These are phyloP conservation scores for Naegleria gruberi DNA, from an alignment of 208 protist genomes.

Conservation along the genomic window DNA sequence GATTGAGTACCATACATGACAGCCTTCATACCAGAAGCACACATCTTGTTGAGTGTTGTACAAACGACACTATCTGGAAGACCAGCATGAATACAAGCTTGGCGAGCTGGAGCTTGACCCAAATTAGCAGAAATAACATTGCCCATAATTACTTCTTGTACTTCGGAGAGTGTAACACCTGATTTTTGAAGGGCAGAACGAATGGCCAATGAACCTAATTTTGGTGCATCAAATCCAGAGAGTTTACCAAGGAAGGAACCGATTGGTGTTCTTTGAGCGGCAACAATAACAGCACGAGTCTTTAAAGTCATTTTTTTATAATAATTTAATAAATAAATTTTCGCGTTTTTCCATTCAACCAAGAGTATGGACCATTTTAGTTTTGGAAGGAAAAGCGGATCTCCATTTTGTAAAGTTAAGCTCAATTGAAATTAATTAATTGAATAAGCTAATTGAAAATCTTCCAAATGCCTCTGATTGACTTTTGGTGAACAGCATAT, in stretches of 20 bases:
- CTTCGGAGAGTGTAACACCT: constrained; percentile 31
- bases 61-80: constrained; percentile 33
- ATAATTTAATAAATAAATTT: no score
- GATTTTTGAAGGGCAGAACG: constrained; percentile 36
- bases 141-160: constrained; percentile 55
- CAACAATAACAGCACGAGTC: constrained; percentile 47
- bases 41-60: constrained; percentile 69
- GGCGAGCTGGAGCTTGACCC: constrained; percentile 59
- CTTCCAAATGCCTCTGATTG: background rate
- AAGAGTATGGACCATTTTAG: no score
- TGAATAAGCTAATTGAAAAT: background rate
- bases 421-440: no score
- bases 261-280: constrained; percentile 53
- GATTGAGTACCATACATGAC: constrained; percentile 50
- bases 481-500: background rate
- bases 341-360: no score
- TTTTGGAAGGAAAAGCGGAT: no score
- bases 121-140: constrained; percentile 53
- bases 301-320: background rate
- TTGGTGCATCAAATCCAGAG: constrained; percentile 31
- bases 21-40: constrained; percentile 66
- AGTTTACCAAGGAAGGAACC: constrained; percentile 45
- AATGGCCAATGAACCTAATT: constrained; percentile 48
- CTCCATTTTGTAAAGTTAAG: no score
- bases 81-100: constrained; percentile 46